Conservation (phyloP, 2,329 filamentous ascomycete species). For the Neoscytalidium dimidiatum region DNA sequence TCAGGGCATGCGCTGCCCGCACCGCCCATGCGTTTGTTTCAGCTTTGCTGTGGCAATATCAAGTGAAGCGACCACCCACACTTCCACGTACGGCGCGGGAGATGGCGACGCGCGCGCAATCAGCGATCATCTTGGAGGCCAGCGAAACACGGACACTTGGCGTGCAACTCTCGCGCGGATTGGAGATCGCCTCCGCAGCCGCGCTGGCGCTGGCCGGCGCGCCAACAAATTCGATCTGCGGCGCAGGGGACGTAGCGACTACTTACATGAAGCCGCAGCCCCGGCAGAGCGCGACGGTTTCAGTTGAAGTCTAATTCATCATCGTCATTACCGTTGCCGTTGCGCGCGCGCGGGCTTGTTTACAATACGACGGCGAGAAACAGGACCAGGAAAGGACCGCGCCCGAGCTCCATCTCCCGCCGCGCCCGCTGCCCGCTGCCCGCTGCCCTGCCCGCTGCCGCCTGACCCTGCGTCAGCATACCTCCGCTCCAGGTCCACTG, state of each 20-base stretch:
- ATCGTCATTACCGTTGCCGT: background rate
- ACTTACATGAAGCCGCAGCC: constrained; percentile 13
- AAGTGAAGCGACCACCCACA: background rate
- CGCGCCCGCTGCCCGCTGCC: background rate
- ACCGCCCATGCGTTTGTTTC: background rate
- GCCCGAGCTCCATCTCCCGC: too few species aligned
- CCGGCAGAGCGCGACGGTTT: constrained; percentile 9
- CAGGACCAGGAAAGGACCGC: too few species aligned
- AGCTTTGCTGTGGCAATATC: background rate
- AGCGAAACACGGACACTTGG: background rate
- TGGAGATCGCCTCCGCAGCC: background rate
- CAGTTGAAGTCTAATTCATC: constrained; percentile 10
- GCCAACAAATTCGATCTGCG: constrained; percentile 7
- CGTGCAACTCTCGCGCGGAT: background rate
- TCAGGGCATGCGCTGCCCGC: background rate
- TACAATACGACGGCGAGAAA: background rate
- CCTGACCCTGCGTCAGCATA: constrained; percentile 20
- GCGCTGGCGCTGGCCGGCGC: background rate
- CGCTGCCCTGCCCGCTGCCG: background rate
- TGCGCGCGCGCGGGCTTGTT: background rate
- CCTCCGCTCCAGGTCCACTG: too few species aligned
- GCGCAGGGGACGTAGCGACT: background rate
- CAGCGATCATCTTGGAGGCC: too few species aligned
- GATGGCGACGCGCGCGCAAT: background rate
- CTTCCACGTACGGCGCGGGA: too few species aligned